These are phyloP conservation scores for Fomitopsis palustris DNA, from an alignment of 1,284 basidiomycete genomes.

Conservation along the genomic window DNA sequence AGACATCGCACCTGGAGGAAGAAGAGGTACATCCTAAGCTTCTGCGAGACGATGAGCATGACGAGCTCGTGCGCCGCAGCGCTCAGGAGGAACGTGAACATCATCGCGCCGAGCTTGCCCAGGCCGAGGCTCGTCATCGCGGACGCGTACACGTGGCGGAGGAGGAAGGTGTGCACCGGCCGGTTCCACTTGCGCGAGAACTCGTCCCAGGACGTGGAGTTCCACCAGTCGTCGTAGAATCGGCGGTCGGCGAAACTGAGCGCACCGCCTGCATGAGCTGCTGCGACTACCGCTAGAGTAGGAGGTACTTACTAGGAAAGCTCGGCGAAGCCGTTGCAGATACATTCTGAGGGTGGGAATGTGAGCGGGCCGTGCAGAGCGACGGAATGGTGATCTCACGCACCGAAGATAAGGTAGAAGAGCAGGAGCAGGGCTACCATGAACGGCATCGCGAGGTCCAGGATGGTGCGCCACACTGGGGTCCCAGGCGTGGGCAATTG, in stretches of 20 bases:
- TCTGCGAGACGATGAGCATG: conserved; percentile 94
- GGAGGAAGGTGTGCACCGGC: conserved; percentile 86
- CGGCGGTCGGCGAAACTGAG: conserved; percentile 89
- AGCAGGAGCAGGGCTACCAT: conserved; percentile 81
- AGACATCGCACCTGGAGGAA: conserved; percentile 46
- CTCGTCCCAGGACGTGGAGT: conserved; percentile 94
- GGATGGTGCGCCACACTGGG: conserved; percentile 71
- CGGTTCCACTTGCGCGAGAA: conserved; percentile 98
- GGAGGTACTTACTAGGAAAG: conserved; percentile 67
- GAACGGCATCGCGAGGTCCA: conserved; percentile 92
- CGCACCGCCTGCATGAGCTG: not conserved
- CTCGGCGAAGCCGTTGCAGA: conserved; percentile 95
- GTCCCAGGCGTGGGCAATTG: conserved; percentile 70
- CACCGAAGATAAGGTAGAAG: conserved; percentile 83
- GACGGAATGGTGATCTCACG: conserved; percentile 20
- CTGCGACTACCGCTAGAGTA: not conserved
- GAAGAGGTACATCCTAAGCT: conserved; percentile 84
- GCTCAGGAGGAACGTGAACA: conserved; percentile 88
- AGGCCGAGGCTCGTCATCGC: conserved; percentile 78
- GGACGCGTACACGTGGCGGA: conserved; percentile 92
- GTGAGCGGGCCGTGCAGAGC: conserved; percentile 2
- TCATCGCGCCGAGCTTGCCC: conserved; percentile 78
- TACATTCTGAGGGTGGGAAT: conserved; percentile 62
- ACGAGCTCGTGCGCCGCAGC: conserved; percentile 92
- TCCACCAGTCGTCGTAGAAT: conserved; percentile 99